These are phyloP conservation scores for Penicillium coffeae DNA, from an alignment of 495 filamentous ascomycete genomes.

Conservation along the genomic window DNA sequence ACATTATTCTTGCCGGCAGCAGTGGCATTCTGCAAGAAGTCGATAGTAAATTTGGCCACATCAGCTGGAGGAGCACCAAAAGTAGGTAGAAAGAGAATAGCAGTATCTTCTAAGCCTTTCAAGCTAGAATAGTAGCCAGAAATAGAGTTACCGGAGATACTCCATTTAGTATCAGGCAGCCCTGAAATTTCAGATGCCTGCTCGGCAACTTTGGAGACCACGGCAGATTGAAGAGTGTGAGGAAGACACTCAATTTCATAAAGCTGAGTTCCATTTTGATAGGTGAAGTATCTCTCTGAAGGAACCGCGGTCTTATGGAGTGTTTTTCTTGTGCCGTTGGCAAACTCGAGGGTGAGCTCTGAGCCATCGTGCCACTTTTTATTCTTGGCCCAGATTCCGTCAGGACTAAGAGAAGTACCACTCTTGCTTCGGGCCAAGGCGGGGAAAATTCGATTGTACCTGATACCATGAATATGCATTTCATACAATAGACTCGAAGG, in stretches of 20 bases:
- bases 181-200: constrained; percentile 40
- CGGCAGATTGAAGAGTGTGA: constrained; percentile 4
- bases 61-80: constrained; percentile 25
- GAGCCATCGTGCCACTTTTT: constrained; percentile 22
- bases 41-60: constrained; percentile 19
- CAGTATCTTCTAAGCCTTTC: constrained; percentile 28
- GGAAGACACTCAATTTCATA: constrained; percentile 23
- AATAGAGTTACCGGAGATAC: constrained; percentile 26
- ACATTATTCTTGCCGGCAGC: constrained; percentile 41
- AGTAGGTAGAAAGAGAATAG: constrained; percentile 36
- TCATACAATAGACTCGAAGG: neutral
- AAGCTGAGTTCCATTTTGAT: constrained; percentile 19
- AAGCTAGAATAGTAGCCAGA: constrained; percentile 37
- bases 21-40: constrained; percentile 36
- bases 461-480: constrained; percentile 7
- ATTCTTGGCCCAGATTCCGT: constrained; percentile 23
- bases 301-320: constrained; percentile 18
- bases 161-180: constrained; percentile 58
- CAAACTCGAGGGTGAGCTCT: constrained; percentile 14
- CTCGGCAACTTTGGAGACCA: constrained; percentile 42
- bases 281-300: constrained; percentile 20
- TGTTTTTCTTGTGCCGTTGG: constrained; percentile 18
- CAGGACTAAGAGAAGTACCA: constrained; percentile 12
- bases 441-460: constrained; percentile 25
- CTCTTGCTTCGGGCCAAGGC: constrained; percentile 21